Base-by-base conservation (phyloP, 2,329 filamentous ascomycete species). In the Nemania bipapillata region DNA sequence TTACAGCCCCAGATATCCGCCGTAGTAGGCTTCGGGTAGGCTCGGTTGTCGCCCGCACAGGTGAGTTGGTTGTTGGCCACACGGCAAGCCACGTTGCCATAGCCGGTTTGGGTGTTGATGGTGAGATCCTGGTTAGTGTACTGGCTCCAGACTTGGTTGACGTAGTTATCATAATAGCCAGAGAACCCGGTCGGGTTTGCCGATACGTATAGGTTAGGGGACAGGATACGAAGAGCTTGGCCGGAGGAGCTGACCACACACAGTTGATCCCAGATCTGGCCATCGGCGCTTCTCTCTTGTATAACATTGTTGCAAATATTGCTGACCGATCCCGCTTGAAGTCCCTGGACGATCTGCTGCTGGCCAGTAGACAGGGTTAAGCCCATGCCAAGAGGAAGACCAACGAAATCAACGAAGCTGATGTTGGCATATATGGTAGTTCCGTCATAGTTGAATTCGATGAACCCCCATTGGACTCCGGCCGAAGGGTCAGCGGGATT, bases 1-100 rank as follows among this genome's bases (percentile, higher is more conserved):
- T 85, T 82, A 78, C 85, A 86, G 17, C 83, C 82, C 79, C 83
- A 87, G 73, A 86, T 85, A 69, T 86, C 85, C 1, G 69, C 70
- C 4, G 80, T 79, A 4, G 76, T 75, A 3, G 85, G 85, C 72
- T 83, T 84, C 3, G 70, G 56, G 73, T 84, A 86, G 11, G 73
- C 75, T 2, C 80, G 79, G 73, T 82, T 81, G 71, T 85, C 84
- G 1, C 81, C 80, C 2, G 76, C 73, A 71, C 84, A 86, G 15
- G 67, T 66, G 12, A 86, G 73, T 12, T 76, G 62, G 52, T 79
- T 74, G 15, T 77, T 78, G 0, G 58, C 69, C 17, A 82, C 80
- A 8, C 74, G 77, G 76, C 84, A 86, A 0, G 75, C 71, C 17
- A 85, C 79, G 1, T 79, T 75, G 30, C 83, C 83, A 0, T 77